These are phyloP conservation scores for Mycena leptocephala DNA, from an alignment of 768 basidiomycete genomes.

Conservation along the genomic window DNA sequence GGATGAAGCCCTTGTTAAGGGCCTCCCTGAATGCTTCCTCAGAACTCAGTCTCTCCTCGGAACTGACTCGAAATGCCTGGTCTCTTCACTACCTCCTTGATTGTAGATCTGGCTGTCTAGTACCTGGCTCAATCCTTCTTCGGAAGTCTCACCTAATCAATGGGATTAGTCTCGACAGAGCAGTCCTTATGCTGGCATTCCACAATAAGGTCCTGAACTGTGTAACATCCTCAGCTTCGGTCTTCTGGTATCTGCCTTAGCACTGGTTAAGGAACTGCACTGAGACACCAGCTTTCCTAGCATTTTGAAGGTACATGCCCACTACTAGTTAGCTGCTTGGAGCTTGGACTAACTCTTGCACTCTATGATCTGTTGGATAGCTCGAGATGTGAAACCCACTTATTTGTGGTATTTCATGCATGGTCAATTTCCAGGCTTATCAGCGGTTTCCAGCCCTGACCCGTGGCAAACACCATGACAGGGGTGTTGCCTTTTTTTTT, in stretches of 20 bases:
- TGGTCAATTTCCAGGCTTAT: not conserved
- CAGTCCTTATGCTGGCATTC: too few relatives aligned
- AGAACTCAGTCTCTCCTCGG: not conserved
- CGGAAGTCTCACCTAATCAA: not conserved
- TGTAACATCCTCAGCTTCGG: not conserved
- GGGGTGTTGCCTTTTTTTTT: too few relatives aligned
- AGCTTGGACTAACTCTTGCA: not conserved
- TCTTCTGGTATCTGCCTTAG: not conserved
- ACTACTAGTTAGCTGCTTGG: not conserved
- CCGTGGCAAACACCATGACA: too few relatives aligned
- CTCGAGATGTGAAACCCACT: not conserved
- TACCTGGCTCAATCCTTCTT: not conserved
- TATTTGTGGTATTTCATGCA: not conserved
- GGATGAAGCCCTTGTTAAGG: too few relatives aligned
- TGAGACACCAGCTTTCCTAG: too few relatives aligned
- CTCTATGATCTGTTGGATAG: not conserved
- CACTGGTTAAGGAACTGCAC: too few relatives aligned
- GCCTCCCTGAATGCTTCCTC: not conserved
- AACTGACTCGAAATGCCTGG: not conserved
- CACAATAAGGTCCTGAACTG: too few relatives aligned
- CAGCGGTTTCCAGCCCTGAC: too few relatives aligned
- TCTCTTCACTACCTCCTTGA: not conserved
- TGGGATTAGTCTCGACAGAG: not conserved
- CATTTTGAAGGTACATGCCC: not conserved
- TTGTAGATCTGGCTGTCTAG: not conserved